These are phyloP conservation scores for Paecilomyces formosus DNA, from an alignment of 2,329 filamentous ascomycete genomes.

Conservation along the genomic window DNA sequence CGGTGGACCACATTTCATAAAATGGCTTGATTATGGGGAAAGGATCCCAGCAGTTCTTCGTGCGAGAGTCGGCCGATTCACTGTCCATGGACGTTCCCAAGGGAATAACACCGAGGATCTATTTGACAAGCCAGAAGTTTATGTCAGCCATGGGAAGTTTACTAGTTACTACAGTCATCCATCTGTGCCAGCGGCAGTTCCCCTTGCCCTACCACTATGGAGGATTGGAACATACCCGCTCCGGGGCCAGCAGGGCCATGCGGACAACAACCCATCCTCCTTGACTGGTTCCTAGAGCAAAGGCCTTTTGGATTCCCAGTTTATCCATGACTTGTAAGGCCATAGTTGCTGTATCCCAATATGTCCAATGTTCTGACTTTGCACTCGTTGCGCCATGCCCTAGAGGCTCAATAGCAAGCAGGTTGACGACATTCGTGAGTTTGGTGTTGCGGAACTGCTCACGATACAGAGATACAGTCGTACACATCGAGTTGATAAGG, in stretches of 20 bases:
- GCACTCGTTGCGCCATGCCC: conserved; percentile 41
- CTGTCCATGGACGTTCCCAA: conserved; percentile 43
- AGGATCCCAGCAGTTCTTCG: conserved; percentile 40
- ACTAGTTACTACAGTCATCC: neutral
- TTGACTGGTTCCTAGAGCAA: conserved; percentile 42
- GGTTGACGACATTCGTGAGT: conserved; percentile 32
- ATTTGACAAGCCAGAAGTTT: neutral
- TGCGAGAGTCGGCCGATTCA: conserved; percentile 33
- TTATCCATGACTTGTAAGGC: conserved; percentile 45
- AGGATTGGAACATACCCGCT: conserved; percentile 23
- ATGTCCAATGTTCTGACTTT: conserved; percentile 37
- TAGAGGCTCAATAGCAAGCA: conserved; percentile 43
- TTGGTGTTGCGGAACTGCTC: conserved; percentile 25
- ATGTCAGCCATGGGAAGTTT: neutral
- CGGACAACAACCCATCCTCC: conserved; percentile 43
- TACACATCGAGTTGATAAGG: conserved; percentile 42
- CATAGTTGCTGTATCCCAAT: conserved; percentile 46
- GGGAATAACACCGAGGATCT: conserved; percentile 43
- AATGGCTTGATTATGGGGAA: conserved; percentile 18
- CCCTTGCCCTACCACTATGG: neutral
- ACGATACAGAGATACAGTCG: conserved; percentile 32
- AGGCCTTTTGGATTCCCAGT: conserved; percentile 33
- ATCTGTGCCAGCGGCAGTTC: neutral
- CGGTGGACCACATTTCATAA: conserved; percentile 30
- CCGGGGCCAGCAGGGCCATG: conserved; percentile 42